phyloP scores from a whole-genome alignment of 2,329 filamentous ascomycete genomes.

The Metarhizium rileyi region DNA sequence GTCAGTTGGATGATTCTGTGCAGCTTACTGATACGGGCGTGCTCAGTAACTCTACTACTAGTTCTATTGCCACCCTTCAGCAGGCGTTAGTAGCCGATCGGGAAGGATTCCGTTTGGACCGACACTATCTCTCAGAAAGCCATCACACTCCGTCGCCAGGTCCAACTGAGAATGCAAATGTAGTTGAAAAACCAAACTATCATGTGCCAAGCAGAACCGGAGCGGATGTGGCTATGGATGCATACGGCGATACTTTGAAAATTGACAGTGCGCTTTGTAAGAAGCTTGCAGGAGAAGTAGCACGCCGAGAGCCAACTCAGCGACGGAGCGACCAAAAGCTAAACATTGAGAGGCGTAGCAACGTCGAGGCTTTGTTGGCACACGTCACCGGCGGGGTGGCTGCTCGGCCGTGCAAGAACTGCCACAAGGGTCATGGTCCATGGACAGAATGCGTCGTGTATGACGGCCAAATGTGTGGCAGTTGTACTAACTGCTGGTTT shows the following conservation, averaged over 20 bases:
- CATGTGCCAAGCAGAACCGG: slow-evolving; percentile 24
- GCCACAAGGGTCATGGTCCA: slow-evolving; percentile 49
- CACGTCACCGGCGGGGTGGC: slow-evolving; percentile 44
- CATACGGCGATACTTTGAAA: slow-evolving; percentile 36
- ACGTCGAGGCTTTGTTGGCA: slow-evolving; percentile 49
- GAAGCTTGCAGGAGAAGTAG: slow-evolving; percentile 38
- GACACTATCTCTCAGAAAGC: slow-evolving; percentile 1
- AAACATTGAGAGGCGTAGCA: slow-evolving; percentile 48
- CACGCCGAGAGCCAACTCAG: slow-evolving; percentile 40
- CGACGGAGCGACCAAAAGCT: slow-evolving; percentile 43
- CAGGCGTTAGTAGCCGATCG: not conserved
- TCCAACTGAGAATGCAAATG: slow-evolving; percentile 5
- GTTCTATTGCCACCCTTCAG: not conserved
- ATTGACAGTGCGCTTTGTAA: slow-evolving; percentile 46
- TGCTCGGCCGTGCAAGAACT: slow-evolving; percentile 46
- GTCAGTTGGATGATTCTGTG: slow-evolving; percentile 7
- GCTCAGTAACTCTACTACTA: slow-evolving; percentile 8
- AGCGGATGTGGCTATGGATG: slow-evolving; percentile 35
- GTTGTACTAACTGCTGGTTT: slow-evolving; percentile 55
- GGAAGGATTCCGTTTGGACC: not conserved
- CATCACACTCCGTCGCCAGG: not conserved
- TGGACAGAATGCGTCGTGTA: slow-evolving; percentile 51
- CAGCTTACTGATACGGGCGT: slow-evolving; percentile 7
- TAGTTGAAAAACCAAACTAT: not conserved
- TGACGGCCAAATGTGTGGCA: slow-evolving; percentile 50